Evolutionary conservation across 2,329 filamentous ascomycete species (phyloP).

Genomic region (Lasiodiplodia sp.): DNA sequence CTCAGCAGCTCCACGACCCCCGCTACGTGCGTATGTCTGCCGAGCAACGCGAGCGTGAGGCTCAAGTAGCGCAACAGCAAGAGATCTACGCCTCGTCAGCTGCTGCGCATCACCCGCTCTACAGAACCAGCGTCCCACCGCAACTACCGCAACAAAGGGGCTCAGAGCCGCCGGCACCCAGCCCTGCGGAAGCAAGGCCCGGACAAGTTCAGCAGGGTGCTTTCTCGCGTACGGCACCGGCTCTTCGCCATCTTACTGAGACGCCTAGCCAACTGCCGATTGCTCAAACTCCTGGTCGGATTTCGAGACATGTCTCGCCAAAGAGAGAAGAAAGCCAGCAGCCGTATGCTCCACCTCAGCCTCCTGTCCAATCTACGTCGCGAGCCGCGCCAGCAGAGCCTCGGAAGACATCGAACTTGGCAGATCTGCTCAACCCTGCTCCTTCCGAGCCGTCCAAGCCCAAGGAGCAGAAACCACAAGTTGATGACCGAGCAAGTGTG

Average conservation of each 20-base stretch:
- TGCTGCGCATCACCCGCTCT: slow-evolving; percentile 33
- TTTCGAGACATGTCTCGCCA: slow-evolving; percentile 13
- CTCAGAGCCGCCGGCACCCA: slow-evolving; percentile 35
- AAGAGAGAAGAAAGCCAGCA: slow-evolving; percentile 28
- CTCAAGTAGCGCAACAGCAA: slow-evolving; percentile 5
- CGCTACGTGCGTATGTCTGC: slow-evolving; percentile 11
- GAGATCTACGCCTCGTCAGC: slow-evolving; percentile 13
- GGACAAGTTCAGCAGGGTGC: slow-evolving; percentile 39
- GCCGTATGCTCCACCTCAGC: slow-evolving; percentile 8
- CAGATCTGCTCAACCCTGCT: slow-evolving; percentile 46
- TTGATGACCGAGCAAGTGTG: slow-evolving; percentile 15
- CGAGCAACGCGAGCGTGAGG: slow-evolving; percentile 27
- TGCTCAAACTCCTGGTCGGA: slow-evolving; percentile 29
- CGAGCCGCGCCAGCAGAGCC: slow-evolving; percentile 38
- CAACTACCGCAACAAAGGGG: slow-evolving; percentile 26
- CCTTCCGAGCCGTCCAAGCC: slow-evolving; percentile 21
- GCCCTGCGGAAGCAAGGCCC: slow-evolving; percentile 44
- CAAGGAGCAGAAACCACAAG: slow-evolving; percentile 19
- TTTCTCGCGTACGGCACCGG: slow-evolving; percentile 29
- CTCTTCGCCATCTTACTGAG: slow-evolving; percentile 38
- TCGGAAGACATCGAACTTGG: slow-evolving; percentile 45
- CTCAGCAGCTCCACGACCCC: slow-evolving; percentile 27
- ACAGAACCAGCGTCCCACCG: slow-evolving; percentile 37
- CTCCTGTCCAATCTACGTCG: slow-evolving; percentile 22
- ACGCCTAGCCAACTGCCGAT: slow-evolving; percentile 35